Percentiles rank a stretch among this genome's conserved stretches.
Conservation (phyloP, 2,329 filamentous ascomycete species). For the Neofusicoccum laricinum region DNA sequence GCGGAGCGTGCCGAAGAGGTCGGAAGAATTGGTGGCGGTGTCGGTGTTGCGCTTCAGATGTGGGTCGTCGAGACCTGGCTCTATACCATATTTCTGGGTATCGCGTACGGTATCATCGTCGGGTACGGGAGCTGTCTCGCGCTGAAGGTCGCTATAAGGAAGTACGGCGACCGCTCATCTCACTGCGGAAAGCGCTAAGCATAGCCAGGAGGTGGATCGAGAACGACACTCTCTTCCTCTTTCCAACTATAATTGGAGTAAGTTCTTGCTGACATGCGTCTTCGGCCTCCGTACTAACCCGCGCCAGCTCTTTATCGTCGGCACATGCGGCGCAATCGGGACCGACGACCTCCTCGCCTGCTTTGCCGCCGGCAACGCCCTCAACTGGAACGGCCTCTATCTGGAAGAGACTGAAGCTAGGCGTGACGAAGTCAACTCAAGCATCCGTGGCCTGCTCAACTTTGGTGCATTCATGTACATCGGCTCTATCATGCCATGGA, state of each 20-base stretch:
- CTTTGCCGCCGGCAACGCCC: constrained; percentile 56
- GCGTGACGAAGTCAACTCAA: constrained; percentile 61
- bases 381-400: constrained; percentile 64
- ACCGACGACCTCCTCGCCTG: constrained; percentile 61
- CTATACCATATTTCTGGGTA: constrained; percentile 56
- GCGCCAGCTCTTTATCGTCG: constrained; percentile 54
- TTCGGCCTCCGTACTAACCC: not conserved
- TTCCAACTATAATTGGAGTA: not conserved
- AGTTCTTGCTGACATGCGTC: not conserved
- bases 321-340: constrained; percentile 56
- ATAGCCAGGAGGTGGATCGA: not conserved
- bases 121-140: constrained; percentile 50
- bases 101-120: constrained; percentile 51
- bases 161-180: constrained; percentile 25
- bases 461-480: constrained; percentile 62
- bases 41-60: constrained; percentile 51
- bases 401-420: constrained; percentile 54
- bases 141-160: constrained; percentile 41
- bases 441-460: constrained; percentile 58
- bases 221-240: not conserved
- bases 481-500: constrained; percentile 56
- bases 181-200: not conserved
- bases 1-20: not conserved
- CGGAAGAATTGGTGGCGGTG: constrained; percentile 29
- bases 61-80: constrained; percentile 62